Evolutionary conservation across 176 grass and related monocot genomes (phyloP), one percentile per base, ranked within the genome.

Genomic region (Hordeum marinum): DNA sequence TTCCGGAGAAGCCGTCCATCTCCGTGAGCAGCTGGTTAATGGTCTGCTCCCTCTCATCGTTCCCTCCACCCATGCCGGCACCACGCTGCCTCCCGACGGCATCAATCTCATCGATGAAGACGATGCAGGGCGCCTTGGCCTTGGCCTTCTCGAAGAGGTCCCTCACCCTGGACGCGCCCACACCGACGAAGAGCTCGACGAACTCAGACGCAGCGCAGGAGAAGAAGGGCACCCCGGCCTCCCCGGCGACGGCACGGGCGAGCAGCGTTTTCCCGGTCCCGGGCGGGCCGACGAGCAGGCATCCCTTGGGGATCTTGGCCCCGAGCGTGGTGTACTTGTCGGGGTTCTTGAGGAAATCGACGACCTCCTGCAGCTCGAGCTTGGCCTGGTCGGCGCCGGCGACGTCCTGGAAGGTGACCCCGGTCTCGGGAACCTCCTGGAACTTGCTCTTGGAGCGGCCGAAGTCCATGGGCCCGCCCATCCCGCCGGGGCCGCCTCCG

Each of bases 141-240:
- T 95, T 98, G 17, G 96, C 96, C 91, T 98, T 98, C 89, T 98
- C 96, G 78, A 98, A 98, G 73, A 98, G 85, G 78, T 98, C 96
- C 14, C 96, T 77, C 3, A 98, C 96, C 40, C 96, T 88, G 54
- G 96, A 98, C 2, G 96, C 96, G 11, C 96, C 93, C 0, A 98
- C 93, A 25, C 96, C 96, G 1, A 98, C 96, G 21, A 98, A 98
- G 10, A 98, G 89, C 89, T 98, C 96, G 6, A 98, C 93, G 83
- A 98, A 98, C 76, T 98, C 96, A 0, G 96, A 98, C 0, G 96
- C 96, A 0, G 96, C 96, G 40, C 96, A 98, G 2, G 96, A 98
- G 93, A 98, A 98, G 91, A 98, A 98, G 0, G 95, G 95, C 43
- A 98, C 95, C 7, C 93, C 95, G 17, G 95, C 95, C 87, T 98